Conservation (phyloP, 2,329 filamentous ascomycete genomes). For the Sclerotinia sclerotiorum region DNA sequence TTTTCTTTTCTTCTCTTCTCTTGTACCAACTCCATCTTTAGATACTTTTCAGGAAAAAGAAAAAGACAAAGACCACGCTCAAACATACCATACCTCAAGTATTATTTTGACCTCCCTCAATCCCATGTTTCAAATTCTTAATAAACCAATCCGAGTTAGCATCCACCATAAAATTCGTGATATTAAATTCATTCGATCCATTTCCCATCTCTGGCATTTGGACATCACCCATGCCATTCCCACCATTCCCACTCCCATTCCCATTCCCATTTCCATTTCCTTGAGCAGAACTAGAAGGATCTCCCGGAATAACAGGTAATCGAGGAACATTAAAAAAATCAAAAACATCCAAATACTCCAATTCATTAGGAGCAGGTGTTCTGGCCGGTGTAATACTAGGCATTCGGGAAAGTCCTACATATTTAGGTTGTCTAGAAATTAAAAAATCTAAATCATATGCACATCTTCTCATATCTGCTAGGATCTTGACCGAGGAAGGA, state of each 20-base stretch:
- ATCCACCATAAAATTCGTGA: conserved; percentile 76
- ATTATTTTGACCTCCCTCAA: conserved; percentile 15
- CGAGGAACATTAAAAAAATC: conserved; percentile 92
- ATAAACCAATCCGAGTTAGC: conserved; percentile 74
- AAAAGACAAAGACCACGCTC: neutral
- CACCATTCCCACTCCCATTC: conserved; percentile 23
- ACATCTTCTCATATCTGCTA: conserved; percentile 88
- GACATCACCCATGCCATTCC: conserved; percentile 36
- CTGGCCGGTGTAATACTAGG: conserved; percentile 60
- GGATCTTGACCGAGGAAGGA: conserved; percentile 79
- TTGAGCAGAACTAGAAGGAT: conserved; percentile 23
- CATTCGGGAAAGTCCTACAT: conserved; percentile 45
- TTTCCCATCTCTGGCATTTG: conserved; percentile 38
- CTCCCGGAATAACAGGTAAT: conserved; percentile 51
- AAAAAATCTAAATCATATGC: conserved; percentile 89
- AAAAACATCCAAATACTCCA: conserved; percentile 90
- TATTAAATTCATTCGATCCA: conserved; percentile 63
- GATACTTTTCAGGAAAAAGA: no score
- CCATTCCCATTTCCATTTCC: conserved; percentile 29
- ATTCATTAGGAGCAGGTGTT: conserved; percentile 74
- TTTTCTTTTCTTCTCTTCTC: neutral
- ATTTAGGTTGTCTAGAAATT: conserved; percentile 68
- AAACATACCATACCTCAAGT: neutral
- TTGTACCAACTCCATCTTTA: neutral
- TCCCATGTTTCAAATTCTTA: conserved; percentile 45